Conservation (phyloP, 139 green algal species). For the Chlamydomonas incerta region DNA sequence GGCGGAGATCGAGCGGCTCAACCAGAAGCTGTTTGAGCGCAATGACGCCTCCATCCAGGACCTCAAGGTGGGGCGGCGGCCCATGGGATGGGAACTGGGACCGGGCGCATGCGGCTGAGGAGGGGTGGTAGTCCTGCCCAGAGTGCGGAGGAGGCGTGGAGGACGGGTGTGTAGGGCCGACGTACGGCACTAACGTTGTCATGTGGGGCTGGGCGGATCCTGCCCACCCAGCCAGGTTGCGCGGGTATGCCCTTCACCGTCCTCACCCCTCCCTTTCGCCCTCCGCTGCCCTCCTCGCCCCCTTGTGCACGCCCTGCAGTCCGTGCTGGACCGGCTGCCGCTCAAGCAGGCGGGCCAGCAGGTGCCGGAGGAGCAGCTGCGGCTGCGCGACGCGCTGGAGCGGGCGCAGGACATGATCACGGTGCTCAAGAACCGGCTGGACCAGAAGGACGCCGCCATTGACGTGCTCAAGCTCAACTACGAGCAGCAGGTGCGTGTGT, state of each 20-base stretch:
- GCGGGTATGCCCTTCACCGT: too few relatives aligned
- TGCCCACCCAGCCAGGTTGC: too few relatives aligned
- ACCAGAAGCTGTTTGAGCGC: slow-evolving; percentile 67
- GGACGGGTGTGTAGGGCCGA: too few relatives aligned
- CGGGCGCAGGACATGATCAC: slow-evolving; percentile 52
- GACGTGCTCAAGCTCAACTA: slow-evolving; percentile 53
- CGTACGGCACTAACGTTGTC: too few relatives aligned
- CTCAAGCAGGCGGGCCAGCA: slow-evolving; percentile 33
- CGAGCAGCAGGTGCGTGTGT: slow-evolving; percentile 54
- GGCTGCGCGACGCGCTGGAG: slow-evolving; percentile 37
- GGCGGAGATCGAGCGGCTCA: slow-evolving; percentile 70
- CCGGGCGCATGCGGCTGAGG: too few relatives aligned
- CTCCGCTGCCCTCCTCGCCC: too few relatives aligned
- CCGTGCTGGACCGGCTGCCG: slow-evolving; percentile 28
- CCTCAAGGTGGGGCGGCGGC: slow-evolving; percentile 61
- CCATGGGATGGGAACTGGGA: too few relatives aligned
- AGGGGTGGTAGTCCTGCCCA: too few relatives aligned
- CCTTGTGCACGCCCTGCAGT: neutral
- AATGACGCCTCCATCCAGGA: slow-evolving; percentile 59
- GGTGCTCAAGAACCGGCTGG: slow-evolving; percentile 57
- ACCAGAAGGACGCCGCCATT: slow-evolving; percentile 62
- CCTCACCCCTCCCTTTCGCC: too few relatives aligned
- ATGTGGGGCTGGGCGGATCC: too few relatives aligned
- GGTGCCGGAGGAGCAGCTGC: slow-evolving; percentile 47
- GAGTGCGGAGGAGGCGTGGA: too few relatives aligned